phyloP scores from a whole-genome alignment of 1,284 basidiomycete species.

The Peniophora sp. region DNA sequence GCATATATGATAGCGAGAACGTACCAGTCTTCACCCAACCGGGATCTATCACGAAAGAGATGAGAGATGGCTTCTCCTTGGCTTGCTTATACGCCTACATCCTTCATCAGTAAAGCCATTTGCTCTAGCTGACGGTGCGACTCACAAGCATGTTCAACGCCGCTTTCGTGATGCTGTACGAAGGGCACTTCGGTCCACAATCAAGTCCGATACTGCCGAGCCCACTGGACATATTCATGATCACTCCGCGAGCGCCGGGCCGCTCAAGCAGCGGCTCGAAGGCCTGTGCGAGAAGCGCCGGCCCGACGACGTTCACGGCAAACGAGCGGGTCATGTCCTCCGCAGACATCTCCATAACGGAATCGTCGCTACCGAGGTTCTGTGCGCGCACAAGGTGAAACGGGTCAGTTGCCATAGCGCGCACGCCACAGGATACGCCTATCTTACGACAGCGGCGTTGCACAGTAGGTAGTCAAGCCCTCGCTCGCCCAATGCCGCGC shows the following conservation, averaged over 20 bases:
- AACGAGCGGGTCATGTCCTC: slow-evolving; percentile 15
- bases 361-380: slow-evolving; percentile 18
- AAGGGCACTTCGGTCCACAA: slow-evolving; percentile 14
- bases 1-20: neutral
- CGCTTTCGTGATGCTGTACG: slow-evolving; percentile 23
- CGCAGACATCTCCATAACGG: slow-evolving; percentile 15
- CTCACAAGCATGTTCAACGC: slow-evolving; percentile 24
- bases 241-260: slow-evolving; percentile 21
- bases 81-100: slow-evolving; percentile 25
- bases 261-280: slow-evolving; percentile 23
- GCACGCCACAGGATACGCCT: neutral
- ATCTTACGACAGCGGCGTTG: slow-evolving; percentile 29
- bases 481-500: slow-evolving; percentile 18
- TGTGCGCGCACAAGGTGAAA: slow-evolving; percentile 5
- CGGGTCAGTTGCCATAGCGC: neutral
- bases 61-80: slow-evolving; percentile 17
- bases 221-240: slow-evolving; percentile 26
- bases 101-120: neutral
- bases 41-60: slow-evolving; percentile 17
- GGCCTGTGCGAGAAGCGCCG: slow-evolving; percentile 22
- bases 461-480: slow-evolving; percentile 32
- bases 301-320: slow-evolving; percentile 25
- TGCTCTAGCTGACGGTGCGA: neutral
- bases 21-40: slow-evolving; percentile 26
- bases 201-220: slow-evolving; percentile 23